Percentiles rank a stretch among this genome's conserved stretches.
Evolutionary conservation across 176 grass and related monocot species (phyloP).

Genomic region (Dactylis glomerata): DNA sequence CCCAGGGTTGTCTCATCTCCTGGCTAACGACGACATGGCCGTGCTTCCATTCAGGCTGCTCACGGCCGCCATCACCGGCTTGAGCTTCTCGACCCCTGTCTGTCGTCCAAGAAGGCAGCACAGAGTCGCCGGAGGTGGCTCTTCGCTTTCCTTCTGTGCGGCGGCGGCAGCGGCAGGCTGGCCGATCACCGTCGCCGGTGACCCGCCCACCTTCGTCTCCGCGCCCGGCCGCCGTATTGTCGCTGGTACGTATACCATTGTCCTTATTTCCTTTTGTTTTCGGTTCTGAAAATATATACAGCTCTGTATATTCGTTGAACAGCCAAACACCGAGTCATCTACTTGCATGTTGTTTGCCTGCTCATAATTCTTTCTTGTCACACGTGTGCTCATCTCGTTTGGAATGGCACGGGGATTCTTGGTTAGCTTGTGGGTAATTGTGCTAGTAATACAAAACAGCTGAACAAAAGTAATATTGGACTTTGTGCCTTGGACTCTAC

Average conservation of each 20-base stretch:
- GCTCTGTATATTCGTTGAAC: background rate
- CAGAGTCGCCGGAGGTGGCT: background rate
- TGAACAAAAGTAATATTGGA: background rate
- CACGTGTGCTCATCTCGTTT: background rate
- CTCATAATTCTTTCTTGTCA: background rate
- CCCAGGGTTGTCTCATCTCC: background rate
- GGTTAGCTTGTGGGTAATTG: background rate
- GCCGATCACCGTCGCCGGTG: conserved; percentile 56
- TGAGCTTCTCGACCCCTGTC: background rate
- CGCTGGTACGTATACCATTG: conserved; percentile 51
- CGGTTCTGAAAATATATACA: background rate
- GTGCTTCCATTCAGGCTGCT: conserved; percentile 47
- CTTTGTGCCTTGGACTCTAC: background rate
- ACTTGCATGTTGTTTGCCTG: too few relatives aligned
- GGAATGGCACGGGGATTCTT: background rate
- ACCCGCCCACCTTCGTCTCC: conserved; percentile 75
- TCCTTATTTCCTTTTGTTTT: background rate
- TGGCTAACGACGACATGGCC: conserved; percentile 38
- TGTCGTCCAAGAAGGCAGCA: background rate
- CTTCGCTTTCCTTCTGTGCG: conserved; percentile 13
- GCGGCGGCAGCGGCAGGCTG: background rate
- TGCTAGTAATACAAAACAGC: background rate
- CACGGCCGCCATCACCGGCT: background rate
- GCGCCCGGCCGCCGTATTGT: conserved; percentile 81
- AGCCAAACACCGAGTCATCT: background rate